phyloP scores from a whole-genome alignment of 192 early-diverging fungal species.

The Allomyces javanicus region DNA sequence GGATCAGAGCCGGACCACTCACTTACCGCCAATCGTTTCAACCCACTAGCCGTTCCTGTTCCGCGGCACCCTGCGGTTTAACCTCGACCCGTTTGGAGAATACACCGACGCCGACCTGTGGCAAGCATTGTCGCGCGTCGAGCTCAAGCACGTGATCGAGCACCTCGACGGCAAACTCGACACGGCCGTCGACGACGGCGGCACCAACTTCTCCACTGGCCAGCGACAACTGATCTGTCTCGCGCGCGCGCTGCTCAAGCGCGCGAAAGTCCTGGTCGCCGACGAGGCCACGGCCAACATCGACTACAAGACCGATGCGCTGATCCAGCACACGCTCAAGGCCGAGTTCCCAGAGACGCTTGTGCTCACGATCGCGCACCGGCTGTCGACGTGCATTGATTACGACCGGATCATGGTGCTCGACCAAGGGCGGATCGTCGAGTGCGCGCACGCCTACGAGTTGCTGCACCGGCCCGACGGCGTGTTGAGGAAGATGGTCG shows the following conservation, averaged over 20 bases:
- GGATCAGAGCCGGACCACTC: too few species aligned
- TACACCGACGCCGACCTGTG: slow-evolving; percentile 42
- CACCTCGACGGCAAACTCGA: slow-evolving; percentile 7
- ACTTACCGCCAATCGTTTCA: too few species aligned
- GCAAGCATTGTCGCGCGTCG: slow-evolving; percentile 44
- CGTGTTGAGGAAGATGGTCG: not conserved
- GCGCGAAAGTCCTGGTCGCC: slow-evolving; percentile 43
- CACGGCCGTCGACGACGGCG: slow-evolving; percentile 20
- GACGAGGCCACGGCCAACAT: slow-evolving; percentile 45
- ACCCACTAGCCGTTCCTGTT: not conserved
- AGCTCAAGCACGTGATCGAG: slow-evolving; percentile 16
- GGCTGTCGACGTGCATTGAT: slow-evolving; percentile 3
- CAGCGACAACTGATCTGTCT: slow-evolving; percentile 71
- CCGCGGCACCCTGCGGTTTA: slow-evolving; percentile 43
- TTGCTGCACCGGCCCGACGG: not conserved
- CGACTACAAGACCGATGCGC: not conserved
- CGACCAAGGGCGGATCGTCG: not conserved
- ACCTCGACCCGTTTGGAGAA: slow-evolving; percentile 60
- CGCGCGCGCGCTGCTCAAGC: slow-evolving; percentile 56
- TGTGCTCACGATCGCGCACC: not conserved
- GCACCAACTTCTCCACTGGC: slow-evolving; percentile 60
- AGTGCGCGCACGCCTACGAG: not conserved
- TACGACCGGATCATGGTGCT: slow-evolving; percentile 5
- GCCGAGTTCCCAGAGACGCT: not conserved
- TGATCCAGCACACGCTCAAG: not conserved